phyloP scores from a whole-genome alignment of 805 yeast species.

The Metschnikowia chrysomelidarum region DNA sequence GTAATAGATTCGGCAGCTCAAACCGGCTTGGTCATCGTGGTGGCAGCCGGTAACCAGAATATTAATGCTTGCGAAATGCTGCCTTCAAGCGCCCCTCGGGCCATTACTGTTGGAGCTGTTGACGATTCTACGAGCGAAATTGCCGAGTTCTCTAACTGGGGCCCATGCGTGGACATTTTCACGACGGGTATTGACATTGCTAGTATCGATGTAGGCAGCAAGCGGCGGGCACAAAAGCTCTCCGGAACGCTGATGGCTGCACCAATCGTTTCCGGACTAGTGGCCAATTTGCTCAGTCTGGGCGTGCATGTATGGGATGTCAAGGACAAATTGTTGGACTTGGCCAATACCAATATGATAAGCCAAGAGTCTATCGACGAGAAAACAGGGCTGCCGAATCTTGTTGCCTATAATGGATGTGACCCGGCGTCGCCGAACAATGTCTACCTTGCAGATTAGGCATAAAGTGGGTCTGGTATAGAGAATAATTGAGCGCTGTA shows the following conservation, averaged over 20 bases:
- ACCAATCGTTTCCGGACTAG: constrained; percentile 18
- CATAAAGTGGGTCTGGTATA: too few relatives aligned
- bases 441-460: constrained; percentile 5
- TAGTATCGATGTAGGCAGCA: constrained; percentile 46
- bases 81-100: constrained; percentile 75
- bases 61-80: constrained; percentile 79
- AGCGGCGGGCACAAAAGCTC: constrained; percentile 13
- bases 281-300: constrained; percentile 18
- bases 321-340: constrained; percentile 11
- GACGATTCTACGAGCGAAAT: constrained; percentile 69
- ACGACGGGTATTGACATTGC: constrained; percentile 75
- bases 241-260: constrained; percentile 21
- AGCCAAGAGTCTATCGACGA: constrained; percentile 8
- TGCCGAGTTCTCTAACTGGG: constrained; percentile 89
- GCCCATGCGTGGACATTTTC: constrained; percentile 82
- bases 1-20: constrained; percentile 76
- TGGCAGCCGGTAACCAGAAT: constrained; percentile 85
- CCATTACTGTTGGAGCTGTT: constrained; percentile 85
- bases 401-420: constrained; percentile 20
- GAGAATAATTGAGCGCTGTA: too few relatives aligned
- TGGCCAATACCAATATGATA: constrained; percentile 13
- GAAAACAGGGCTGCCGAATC: constrained; percentile 16
- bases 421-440: constrained; percentile 10
- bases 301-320: constrained; percentile 15
- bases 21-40: constrained; percentile 69